Evolutionary conservation across 73 alveolate species (phyloP).

Genomic region (Tetrahymena malaccensis): DNA sequence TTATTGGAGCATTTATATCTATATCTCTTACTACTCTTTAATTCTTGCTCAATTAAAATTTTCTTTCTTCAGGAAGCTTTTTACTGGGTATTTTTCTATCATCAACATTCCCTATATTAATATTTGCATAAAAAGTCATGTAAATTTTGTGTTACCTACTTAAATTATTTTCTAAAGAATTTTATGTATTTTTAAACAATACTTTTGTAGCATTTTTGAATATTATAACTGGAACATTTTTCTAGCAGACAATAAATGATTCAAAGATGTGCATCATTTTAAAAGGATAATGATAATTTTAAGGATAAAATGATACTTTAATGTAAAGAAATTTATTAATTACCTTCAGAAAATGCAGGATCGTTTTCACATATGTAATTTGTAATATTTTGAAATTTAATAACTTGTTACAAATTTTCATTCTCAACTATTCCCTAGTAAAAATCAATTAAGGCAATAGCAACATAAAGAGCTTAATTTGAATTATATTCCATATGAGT

Average conservation of each 20-base stretch:
- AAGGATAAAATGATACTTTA: background rate
- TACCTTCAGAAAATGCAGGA: background rate
- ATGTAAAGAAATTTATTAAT: background rate
- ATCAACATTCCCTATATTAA: background rate
- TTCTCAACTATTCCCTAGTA: background rate
- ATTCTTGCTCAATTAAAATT: background rate
- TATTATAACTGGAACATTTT: too few species aligned
- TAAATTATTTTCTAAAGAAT: too few species aligned
- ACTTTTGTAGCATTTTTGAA: too few species aligned
- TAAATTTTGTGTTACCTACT: too few species aligned
- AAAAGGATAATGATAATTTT: background rate
- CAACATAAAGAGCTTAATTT: background rate
- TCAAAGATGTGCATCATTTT: too few species aligned
- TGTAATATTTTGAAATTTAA: background rate
- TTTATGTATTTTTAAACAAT: too few species aligned
- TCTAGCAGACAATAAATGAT: too few species aligned
- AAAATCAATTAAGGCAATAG: background rate
- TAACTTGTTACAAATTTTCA: background rate
- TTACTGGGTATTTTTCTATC: background rate
- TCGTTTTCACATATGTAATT: background rate
- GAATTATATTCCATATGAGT: background rate
- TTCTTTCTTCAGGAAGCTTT: background rate
- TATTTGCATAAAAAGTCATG: background rate
- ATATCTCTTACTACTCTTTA: background rate
- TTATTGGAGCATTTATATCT: background rate